Percentiles rank a stretch among this genome's conserved stretches.
Conservation (phyloP, 257 asterid genomes). For the Ajuga chamaepitys region DNA sequence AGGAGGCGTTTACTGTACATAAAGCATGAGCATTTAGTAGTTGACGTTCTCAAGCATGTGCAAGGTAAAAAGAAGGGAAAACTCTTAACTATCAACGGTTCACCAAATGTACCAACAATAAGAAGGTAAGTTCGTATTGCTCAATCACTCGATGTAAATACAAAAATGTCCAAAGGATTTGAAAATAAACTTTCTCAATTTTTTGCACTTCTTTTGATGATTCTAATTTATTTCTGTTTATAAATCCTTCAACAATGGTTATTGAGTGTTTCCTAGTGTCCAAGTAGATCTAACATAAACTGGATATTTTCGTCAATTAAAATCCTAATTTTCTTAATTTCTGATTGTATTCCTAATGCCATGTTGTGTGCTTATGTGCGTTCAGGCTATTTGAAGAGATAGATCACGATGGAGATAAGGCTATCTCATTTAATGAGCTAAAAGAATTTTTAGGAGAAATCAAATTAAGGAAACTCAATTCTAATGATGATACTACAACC, state of each 20-base stretch:
- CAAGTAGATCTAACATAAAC: no score
- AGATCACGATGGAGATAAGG: constrained; percentile 41
- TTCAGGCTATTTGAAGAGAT: constrained; percentile 37
- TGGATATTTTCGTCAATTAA: neutral
- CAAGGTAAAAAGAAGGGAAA: constrained; percentile 35
- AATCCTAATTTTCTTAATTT: neutral
- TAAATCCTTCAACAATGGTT: no score
- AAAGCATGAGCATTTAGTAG: constrained; percentile 51
- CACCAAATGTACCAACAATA: constrained; percentile 46
- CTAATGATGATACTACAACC: constrained; percentile 26
- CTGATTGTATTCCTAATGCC: neutral
- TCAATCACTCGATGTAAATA: no score
- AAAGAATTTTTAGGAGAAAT: constrained; percentile 34
- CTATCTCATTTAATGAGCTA: constrained; percentile 35
- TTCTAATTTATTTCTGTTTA: no score
- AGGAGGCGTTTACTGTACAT: constrained; percentile 40
- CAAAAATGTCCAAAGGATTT: no score
- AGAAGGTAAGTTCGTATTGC: no score
- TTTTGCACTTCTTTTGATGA: no score
- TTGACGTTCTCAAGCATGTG: constrained; percentile 44
- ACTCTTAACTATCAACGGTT: constrained; percentile 33
- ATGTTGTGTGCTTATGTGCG: neutral
- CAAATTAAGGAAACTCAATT: constrained; percentile 16
- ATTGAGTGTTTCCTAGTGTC: no score
- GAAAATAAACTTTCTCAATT: no score